phyloP scores from a whole-genome alignment of 257 asterid genomes.

The Ajuga chamaepitys region DNA sequence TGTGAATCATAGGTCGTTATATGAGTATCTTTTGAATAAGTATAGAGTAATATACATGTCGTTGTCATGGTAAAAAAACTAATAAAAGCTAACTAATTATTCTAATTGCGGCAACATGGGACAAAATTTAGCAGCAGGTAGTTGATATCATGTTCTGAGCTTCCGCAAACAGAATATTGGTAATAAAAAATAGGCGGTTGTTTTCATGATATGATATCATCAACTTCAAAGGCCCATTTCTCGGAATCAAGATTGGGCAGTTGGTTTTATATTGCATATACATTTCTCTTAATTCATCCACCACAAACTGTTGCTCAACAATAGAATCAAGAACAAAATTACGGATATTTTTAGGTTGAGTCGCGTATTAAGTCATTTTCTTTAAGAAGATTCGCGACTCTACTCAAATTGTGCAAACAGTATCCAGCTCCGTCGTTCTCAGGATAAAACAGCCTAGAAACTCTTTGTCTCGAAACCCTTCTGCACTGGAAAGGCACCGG shows the following conservation, averaged over 20 bases:
- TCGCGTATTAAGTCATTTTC: too few relatives aligned
- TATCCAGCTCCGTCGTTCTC: too few relatives aligned
- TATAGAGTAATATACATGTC: not conserved
- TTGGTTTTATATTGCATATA: slow-evolving; percentile 21
- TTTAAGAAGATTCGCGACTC: too few relatives aligned
- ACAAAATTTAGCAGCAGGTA: not conserved
- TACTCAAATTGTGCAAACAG: too few relatives aligned
- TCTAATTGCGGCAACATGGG: slow-evolving; percentile 5
- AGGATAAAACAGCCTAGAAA: too few relatives aligned
- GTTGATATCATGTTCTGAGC: slow-evolving; percentile 14
- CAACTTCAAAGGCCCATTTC: slow-evolving; percentile 12
- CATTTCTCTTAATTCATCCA: slow-evolving; percentile 20
- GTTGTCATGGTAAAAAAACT: not conserved
- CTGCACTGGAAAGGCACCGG: too few relatives aligned
- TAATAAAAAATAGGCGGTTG: not conserved
- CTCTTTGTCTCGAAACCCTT: too few relatives aligned
- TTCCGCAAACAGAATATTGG: slow-evolving; percentile 31
- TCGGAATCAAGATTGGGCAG: slow-evolving; percentile 30
- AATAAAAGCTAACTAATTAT: slow-evolving; percentile 12
- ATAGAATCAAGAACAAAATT: too few relatives aligned
- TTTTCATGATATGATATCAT: slow-evolving; percentile 6
- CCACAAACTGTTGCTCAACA: too few relatives aligned
- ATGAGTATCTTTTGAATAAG: not conserved
- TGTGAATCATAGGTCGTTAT: not conserved
- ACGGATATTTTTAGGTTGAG: too few relatives aligned